Conservation (phyloP, 2,329 filamentous ascomycete species). For the Cladophialophora chaetospira region DNA sequence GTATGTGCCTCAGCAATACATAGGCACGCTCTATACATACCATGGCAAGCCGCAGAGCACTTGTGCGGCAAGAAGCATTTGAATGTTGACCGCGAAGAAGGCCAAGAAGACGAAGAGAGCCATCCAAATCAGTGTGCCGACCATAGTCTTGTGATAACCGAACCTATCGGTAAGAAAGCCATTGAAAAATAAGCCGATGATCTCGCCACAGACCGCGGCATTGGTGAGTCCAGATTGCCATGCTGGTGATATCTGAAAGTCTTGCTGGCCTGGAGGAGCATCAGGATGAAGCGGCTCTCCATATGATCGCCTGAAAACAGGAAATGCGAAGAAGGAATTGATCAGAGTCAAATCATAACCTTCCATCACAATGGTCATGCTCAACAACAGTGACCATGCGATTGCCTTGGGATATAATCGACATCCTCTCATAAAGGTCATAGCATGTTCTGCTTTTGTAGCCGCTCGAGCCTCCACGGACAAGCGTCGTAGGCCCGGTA, state of each 20-base stretch:
- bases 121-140: conserved; percentile 58
- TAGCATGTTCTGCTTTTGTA: conserved; percentile 33
- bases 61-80: conserved; percentile 62
- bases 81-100: conserved; percentile 64
- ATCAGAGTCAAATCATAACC: conserved; percentile 37
- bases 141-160: conserved; percentile 67
- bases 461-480: conserved; percentile 30
- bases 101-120: conserved; percentile 63
- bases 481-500: conserved; percentile 29
- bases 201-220: conserved; percentile 62
- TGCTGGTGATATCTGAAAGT: conserved; percentile 53
- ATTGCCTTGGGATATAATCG: conserved; percentile 36
- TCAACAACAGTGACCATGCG: conserved; percentile 35
- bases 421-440: conserved; percentile 34
- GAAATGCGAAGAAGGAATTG: conserved; percentile 38
- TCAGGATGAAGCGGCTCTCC: conserved; percentile 30
- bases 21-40: conserved; percentile 14
- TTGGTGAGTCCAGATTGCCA: conserved; percentile 63
- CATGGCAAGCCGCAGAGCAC: conserved; percentile 65
- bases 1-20: background rate
- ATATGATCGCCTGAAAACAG: conserved; percentile 38
- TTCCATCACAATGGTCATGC: conserved; percentile 37
- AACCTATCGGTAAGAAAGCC: conserved; percentile 67
- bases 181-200: conserved; percentile 67
- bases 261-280: conserved; percentile 43